Evolutionary conservation across 352 stramenopile species (phyloP).

Genomic region (Globisporangium heterothallicum): DNA sequence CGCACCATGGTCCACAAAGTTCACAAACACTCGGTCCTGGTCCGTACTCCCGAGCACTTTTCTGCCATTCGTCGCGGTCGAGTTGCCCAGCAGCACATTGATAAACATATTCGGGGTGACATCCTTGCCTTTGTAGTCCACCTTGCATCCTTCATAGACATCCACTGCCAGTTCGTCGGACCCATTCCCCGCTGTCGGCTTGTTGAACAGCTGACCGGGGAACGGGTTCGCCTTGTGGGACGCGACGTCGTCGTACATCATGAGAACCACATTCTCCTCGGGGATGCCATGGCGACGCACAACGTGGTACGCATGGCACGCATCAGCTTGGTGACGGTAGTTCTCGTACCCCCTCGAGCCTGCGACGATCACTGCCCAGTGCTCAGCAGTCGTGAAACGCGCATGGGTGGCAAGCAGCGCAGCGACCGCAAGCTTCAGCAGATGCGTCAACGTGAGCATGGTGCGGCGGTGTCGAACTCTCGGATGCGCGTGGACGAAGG

Average conservation of each 20-base stretch:
- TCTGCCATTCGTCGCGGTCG: constrained; percentile 36
- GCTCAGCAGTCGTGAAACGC: constrained; percentile 28
- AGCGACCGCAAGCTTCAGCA: constrained; percentile 8
- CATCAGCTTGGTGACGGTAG: constrained; percentile 90
- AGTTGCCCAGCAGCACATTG: constrained; percentile 81
- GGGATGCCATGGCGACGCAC: constrained; percentile 84
- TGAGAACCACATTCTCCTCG: constrained; percentile 85
- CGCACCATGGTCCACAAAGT: constrained; percentile 90
- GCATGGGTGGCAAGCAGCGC: constrained; percentile 12
- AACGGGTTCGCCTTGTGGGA: constrained; percentile 78
- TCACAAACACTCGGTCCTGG: constrained; percentile 89
- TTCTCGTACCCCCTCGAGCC: constrained; percentile 87
- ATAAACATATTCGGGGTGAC: constrained; percentile 87
- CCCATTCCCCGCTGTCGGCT: constrained; percentile 40
- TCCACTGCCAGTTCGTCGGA: constrained; percentile 48
- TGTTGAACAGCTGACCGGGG: constrained; percentile 87
- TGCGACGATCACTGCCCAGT: constrained; percentile 90
- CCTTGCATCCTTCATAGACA: constrained; percentile 81
- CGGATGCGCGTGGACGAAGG: too few species aligned
- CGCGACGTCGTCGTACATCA: constrained; percentile 92
- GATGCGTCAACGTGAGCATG: constrained; percentile 4
- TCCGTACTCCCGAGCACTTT: constrained; percentile 83
- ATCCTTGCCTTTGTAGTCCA: constrained; percentile 70
- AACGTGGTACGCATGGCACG: constrained; percentile 89
- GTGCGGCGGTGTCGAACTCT: neutral